phyloP scores from a whole-genome alignment of 495 filamentous ascomycete genomes.

The Tuber melanosporum region DNA sequence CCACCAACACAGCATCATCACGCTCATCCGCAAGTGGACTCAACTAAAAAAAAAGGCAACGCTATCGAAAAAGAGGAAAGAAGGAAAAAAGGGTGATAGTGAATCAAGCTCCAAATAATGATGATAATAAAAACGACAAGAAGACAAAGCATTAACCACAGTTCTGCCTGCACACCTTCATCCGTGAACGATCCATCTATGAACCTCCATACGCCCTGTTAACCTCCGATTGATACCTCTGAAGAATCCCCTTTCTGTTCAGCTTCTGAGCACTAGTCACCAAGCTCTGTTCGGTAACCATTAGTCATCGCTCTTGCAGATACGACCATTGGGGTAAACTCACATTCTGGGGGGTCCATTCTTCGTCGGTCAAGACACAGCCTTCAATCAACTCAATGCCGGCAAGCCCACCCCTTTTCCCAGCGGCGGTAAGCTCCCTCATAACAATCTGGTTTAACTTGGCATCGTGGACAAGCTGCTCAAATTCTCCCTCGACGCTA shows the following conservation, averaged over 20 bases:
- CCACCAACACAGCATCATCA: not conserved
- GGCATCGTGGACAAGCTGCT: constrained; percentile 75
- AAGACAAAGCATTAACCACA: not conserved
- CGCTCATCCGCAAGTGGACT: not conserved
- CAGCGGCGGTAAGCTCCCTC: constrained; percentile 70
- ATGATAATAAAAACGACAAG: not conserved
- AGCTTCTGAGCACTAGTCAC: constrained; percentile 73
- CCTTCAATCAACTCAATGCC: constrained; percentile 91
- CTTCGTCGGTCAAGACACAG: constrained; percentile 86
- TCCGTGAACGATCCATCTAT: not conserved
- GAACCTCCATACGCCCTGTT: constrained; percentile 50
- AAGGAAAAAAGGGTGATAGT: not conserved
- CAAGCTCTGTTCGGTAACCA: constrained; percentile 49
- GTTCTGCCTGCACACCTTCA: not conserved
- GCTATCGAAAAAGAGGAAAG: not conserved
- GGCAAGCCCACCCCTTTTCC: constrained; percentile 66
- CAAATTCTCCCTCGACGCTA: constrained; percentile 64
- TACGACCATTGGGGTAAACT: constrained; percentile 44
- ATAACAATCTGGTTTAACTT: constrained; percentile 73
- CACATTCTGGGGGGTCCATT: constrained; percentile 96
- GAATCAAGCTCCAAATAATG: constrained; percentile 2
- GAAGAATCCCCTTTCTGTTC: constrained; percentile 61
- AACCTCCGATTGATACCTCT: constrained; percentile 62
- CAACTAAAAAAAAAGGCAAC: not conserved
- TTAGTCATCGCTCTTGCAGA: constrained; percentile 6